Evolutionary conservation across 2,329 filamentous ascomycete species (phyloP).

Genomic region (Atkinsonella texensis): DNA sequence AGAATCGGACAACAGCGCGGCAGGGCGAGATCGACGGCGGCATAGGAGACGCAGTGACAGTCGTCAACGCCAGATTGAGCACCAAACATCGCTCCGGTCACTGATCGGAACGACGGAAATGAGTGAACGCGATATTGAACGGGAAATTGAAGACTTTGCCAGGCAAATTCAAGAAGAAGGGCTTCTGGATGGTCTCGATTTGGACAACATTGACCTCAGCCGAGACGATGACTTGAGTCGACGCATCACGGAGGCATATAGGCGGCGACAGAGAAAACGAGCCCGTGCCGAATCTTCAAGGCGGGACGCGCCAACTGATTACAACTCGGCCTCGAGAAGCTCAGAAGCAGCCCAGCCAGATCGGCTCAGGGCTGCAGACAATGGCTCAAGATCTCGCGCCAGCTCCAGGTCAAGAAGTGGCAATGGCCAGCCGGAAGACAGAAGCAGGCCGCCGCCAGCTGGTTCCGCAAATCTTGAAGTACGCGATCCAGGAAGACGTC

Average conservation of each 20-base stretch:
- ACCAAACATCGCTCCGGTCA: slow-evolving; percentile 79
- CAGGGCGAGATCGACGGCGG: slow-evolving; percentile 18
- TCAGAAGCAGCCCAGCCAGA: slow-evolving; percentile 14
- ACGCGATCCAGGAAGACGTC: slow-evolving; percentile 16
- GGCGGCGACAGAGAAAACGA: slow-evolving; percentile 58
- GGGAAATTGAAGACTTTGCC: slow-evolving; percentile 82
- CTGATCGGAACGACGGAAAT: slow-evolving; percentile 70
- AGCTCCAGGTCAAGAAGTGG: slow-evolving; percentile 36
- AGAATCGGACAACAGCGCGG: slow-evolving; percentile 25
- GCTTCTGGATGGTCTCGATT: slow-evolving; percentile 73
- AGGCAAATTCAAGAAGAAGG: slow-evolving; percentile 83
- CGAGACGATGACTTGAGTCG: slow-evolving; percentile 87
- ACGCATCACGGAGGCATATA: slow-evolving; percentile 79
- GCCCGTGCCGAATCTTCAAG: slow-evolving; percentile 31
- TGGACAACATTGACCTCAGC: slow-evolving; percentile 72
- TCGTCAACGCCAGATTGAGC: slow-evolving; percentile 56
- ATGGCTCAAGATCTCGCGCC: slow-evolving; percentile 24
- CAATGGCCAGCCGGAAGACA: slow-evolving; percentile 31
- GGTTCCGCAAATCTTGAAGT: slow-evolving; percentile 19
- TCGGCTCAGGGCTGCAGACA: slow-evolving; percentile 17
- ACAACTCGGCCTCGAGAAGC: slow-evolving; percentile 26
- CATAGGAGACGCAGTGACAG: slow-evolving; percentile 32
- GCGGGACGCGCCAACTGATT: slow-evolving; percentile 24
- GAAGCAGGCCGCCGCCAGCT: slow-evolving; percentile 36
- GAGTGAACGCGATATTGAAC: slow-evolving; percentile 67